Percentiles rank a stretch among this genome's conserved stretches.
Conservation (phyloP, 1,284 basidiomycete genomes). For the Xerocomus alliaceus region DNA sequence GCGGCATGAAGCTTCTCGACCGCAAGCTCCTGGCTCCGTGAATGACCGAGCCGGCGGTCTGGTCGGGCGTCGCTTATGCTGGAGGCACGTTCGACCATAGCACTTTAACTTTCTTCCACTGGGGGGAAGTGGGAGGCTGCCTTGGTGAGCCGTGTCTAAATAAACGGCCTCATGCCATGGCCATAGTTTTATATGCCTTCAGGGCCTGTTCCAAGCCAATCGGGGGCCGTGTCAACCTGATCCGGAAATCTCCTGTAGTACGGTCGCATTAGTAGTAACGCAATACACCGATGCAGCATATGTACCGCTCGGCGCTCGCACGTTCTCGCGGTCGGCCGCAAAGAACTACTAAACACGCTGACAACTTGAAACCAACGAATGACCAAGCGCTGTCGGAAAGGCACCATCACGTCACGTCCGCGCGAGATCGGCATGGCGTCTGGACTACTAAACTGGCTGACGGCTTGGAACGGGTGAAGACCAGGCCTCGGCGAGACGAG, state of each 20-base stretch:
- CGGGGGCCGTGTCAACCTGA: background rate
- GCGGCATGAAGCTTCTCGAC: slow-evolving; percentile 15
- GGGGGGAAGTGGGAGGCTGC: background rate
- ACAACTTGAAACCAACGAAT: slow-evolving; percentile 8
- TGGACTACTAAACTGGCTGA: background rate
- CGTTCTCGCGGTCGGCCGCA: slow-evolving; percentile 16
- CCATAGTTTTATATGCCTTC: slow-evolving; percentile 34
- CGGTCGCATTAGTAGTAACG: background rate
- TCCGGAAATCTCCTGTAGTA: background rate
- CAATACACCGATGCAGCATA: too few species aligned
- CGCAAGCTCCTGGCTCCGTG: slow-evolving; percentile 12
- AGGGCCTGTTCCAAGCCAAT: background rate
- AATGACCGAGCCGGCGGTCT: slow-evolving; percentile 23
- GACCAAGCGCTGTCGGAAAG: too few species aligned
- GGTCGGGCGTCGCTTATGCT: slow-evolving; percentile 15
- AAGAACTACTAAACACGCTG: slow-evolving; percentile 33
- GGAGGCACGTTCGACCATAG: slow-evolving; percentile 17
- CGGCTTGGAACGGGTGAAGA: background rate
- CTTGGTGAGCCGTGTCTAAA: background rate
- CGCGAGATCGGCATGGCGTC: background rate
- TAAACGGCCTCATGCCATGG: background rate
- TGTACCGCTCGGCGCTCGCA: too few species aligned
- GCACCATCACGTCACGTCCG: too few species aligned
- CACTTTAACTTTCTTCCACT: background rate
- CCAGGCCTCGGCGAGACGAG: background rate